phyloP scores from a whole-genome alignment of 139 green algal species.

The Chlorella sp. region DNA sequence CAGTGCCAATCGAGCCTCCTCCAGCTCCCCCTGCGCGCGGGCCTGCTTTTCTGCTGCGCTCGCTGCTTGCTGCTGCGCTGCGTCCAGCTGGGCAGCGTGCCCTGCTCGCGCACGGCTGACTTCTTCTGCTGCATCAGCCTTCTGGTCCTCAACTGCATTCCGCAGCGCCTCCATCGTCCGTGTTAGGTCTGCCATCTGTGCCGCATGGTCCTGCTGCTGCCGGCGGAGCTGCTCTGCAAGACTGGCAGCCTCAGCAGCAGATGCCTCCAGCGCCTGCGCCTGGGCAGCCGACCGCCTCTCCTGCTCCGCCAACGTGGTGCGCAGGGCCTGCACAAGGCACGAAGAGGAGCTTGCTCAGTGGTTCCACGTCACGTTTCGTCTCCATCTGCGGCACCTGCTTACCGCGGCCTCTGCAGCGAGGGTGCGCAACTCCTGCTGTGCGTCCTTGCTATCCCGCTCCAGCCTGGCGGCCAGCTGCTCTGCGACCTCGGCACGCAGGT shows the following conservation, averaged over 20 bases:
- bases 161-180: slow-evolving; percentile 1
- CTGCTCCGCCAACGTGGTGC: slow-evolving; percentile 32
- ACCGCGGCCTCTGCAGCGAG: slow-evolving; percentile 9
- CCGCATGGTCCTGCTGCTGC: not conserved
- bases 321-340: not conserved
- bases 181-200: not conserved
- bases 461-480: slow-evolving; percentile 11
- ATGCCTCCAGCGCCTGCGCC: not conserved
- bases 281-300: not conserved
- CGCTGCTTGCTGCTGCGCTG: not conserved
- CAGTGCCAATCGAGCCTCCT: slow-evolving; percentile 23
- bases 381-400: not conserved
- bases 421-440: slow-evolving; percentile 9
- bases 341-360: not conserved
- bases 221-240: not conserved
- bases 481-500: slow-evolving; percentile 28
- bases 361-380: no score
- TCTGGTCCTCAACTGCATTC: slow-evolving; percentile 20
- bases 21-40: slow-evolving; percentile 16
- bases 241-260: not conserved
- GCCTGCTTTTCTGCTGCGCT: not conserved
- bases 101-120: not conserved
- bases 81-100: not conserved
- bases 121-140: not conserved
- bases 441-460: slow-evolving; percentile 19